Percentiles rank a stretch among this genome's conserved stretches.
Evolutionary conservation across 169 alveolate species (phyloP).

Genomic region (Hepatocystis sp.): DNA sequence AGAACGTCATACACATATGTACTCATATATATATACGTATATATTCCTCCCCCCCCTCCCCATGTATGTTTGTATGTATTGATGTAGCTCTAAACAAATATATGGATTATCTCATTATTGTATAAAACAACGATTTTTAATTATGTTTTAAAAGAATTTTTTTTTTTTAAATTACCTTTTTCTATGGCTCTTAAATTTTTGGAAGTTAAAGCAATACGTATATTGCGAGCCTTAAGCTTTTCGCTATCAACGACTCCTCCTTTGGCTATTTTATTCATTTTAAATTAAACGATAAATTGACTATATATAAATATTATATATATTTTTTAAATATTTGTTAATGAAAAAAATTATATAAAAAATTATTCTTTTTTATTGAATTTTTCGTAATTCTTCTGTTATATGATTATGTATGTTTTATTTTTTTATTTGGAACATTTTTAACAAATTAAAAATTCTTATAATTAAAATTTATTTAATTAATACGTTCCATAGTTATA

Average conservation of each 20-base stretch:
- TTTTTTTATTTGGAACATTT: slow-evolving; percentile 62
- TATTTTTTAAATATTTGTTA: background rate
- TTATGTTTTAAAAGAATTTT: too few relatives aligned
- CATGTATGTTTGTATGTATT: background rate
- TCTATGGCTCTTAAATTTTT: slow-evolving; percentile 92
- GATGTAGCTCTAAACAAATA: too few relatives aligned
- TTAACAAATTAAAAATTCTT: slow-evolving; percentile 12
- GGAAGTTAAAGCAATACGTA: slow-evolving; percentile 94
- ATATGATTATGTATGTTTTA: slow-evolving; percentile 8
- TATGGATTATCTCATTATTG: too few relatives aligned
- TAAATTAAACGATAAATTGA: slow-evolving; percentile 33
- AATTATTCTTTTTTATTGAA: slow-evolving; percentile 35
- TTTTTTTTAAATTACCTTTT: slow-evolving; percentile 85
- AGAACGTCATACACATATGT: too few relatives aligned
- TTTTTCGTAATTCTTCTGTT: slow-evolving; percentile 7
- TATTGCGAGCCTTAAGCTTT: slow-evolving; percentile 92
- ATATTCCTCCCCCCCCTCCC: too few relatives aligned
- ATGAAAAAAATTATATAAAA: slow-evolving; percentile 19
- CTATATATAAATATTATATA: slow-evolving; percentile 8
- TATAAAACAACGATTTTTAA: too few relatives aligned
- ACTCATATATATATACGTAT: background rate
- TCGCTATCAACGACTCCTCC: slow-evolving; percentile 90
- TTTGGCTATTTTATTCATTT: slow-evolving; percentile 85
- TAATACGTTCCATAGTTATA: background rate
- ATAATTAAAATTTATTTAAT: too few relatives aligned